Base-by-base conservation (phyloP, 1,284 basidiomycete species). In the Grifola frondosa region DNA sequence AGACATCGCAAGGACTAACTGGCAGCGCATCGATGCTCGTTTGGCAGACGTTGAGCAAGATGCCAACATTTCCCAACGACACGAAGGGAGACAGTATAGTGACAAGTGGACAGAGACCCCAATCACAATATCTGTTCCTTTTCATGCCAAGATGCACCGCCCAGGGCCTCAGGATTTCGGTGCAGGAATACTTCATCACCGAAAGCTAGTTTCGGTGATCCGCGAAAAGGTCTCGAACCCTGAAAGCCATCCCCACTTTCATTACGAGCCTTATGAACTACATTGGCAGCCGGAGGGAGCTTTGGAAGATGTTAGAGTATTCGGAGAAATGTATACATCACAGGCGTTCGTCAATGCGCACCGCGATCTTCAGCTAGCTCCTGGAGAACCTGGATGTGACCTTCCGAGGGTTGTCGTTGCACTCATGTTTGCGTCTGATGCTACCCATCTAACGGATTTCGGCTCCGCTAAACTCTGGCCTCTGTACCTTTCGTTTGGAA, bases 381-480 rank as follows among this genome's bases (percentile, higher is more conserved):
- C 37, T 1, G 21, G 13, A 16, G 37, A 39, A 21, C 37, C 37
- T 10, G 37, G 29, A 11, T 39, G 37, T 11, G 23, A 17, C 6
- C 37, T 21, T 21, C 25, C 17, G 19, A 13, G 37, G 13, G 37
- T 39, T n/a, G 21, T 39, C 12, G n/a, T 39, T 23, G 29, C 37
- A 10, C 28, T 39, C 28, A 39, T 39, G 37, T 30, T 39, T 30
- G 17, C 37, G 6, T 39, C 37, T 15, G 37, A 39, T 12, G 28
- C 15, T 4, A 39, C 37, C 6, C 37, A 39, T 12, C 19, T 39
- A 19, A 30, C 37, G n/a, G 20, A 30, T 6, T 66, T 64, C 33
- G 61, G 64, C 3, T 40, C 46, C 11, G 46, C 57, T 7, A 57
- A 57, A 29, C 32, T 58, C 0, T 67, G 64, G 63, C 65, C 66